phyloP scores from a whole-genome alignment of 345 rosid genomes.

The Eucalyptus sp. region DNA sequence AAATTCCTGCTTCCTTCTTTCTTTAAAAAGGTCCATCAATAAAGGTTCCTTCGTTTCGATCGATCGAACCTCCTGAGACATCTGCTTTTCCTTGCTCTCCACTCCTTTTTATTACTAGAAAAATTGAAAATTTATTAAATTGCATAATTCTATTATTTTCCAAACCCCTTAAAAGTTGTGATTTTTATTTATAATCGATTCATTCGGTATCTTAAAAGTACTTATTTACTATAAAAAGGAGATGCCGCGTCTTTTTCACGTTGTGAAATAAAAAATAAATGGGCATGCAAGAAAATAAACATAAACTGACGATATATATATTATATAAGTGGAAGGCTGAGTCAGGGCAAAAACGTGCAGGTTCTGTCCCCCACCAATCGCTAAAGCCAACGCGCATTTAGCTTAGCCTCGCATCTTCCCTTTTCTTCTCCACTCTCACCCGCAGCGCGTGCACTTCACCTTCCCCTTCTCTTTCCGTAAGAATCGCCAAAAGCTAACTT shows the following conservation, averaged over 20 bases:
- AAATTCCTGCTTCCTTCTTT: not conserved
- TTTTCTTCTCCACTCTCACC: not conserved
- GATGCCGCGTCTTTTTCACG: not conserved
- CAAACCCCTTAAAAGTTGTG: not conserved
- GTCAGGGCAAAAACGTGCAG: constrained; percentile 14
- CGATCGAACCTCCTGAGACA: not conserved
- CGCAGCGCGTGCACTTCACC: not conserved
- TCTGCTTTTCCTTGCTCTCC: not conserved
- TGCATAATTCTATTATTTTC: not conserved
- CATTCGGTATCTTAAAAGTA: not conserved
- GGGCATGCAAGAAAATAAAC: not conserved
- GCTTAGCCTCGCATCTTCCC: not conserved
- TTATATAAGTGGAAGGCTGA: constrained; percentile 15
- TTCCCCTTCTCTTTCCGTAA: not conserved
- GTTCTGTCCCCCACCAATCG: not conserved
- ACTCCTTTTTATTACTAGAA: not conserved
- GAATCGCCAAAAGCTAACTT: not conserved
- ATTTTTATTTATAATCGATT: not conserved
- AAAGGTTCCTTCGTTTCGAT: not conserved
- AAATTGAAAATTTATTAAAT: not conserved
- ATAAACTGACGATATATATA: not conserved
- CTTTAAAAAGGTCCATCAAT: not conserved
- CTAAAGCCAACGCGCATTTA: not conserved
- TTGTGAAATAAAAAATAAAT: not conserved
- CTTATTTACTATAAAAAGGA: not conserved